Evolutionary conservation across 2,329 filamentous ascomycete species (phyloP), one percentile per base, ranked within the genome.

Genomic region (Diaporthe amygdali): DNA sequence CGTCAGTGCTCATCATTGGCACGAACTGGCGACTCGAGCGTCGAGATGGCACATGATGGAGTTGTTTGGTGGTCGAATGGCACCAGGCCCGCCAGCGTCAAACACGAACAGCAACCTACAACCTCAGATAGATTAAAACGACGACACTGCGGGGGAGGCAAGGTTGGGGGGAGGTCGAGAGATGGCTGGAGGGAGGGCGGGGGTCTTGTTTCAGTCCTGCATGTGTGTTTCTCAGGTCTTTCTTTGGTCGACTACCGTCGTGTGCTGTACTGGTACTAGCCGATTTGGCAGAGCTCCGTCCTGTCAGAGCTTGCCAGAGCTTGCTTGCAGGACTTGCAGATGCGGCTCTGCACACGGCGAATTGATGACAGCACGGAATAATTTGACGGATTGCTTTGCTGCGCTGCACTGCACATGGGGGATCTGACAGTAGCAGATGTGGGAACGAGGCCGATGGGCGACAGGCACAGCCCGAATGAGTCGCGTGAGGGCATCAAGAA

Each of bases 111-210:
- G 49, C 51, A 39, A 44, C 68, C 25, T 56, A 39, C 51, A 39
- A 44, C 68, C 25, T 56, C 59, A 56, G 47, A 52, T 37, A 64
- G 59, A 70, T 70, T 69, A 22, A 32, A 10, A 10, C 39, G 17
- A 46, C 5, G 39, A 39, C 55, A 32, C 25, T 61, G 55, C 55
- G 55, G 55, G 55, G 68, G 56, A 70, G 68, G 68, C 30, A 39
- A 44, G 56, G 55, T 14, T 54, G 55, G 68, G 34, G 34, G n/a
- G 41, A 47, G 55, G 34, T 32, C 54, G 27, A 9, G 54, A 34
- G 6, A 25, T n/a, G 22, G 12, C 30, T 25, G 32, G 63, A 34
- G 9, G 44, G 44, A 47, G 25, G 37, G 54, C 34, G 54, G 54
- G 54, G 55, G 15, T 44, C 22, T 20, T 44, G 55, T 61, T 61